Base-by-base conservation (phyloP, 2,329 filamentous ascomycete genomes). In the Colletotrichum lindemuthianum region DNA sequence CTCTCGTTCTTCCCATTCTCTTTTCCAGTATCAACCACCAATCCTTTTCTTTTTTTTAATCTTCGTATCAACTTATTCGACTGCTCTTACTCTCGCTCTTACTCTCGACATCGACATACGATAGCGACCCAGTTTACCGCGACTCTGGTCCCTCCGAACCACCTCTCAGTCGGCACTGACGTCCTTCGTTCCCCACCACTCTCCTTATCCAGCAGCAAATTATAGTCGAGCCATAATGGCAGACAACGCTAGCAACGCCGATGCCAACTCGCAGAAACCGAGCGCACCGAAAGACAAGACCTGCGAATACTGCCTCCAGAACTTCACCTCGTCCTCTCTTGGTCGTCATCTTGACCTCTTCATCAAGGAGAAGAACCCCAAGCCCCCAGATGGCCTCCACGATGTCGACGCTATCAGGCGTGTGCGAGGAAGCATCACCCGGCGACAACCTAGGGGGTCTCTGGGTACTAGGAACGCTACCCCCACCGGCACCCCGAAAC, bases 341-440 rank as follows among this genome's bases (percentile, higher is more conserved):
- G 95, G 95, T 53, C 90, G 95, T 49, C 95, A 98, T 78, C 89
- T 97, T 69, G 95, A 98, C 76, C 87, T 97, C 43, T 97, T 96
- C 77, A 94, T 97, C 72, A 94, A 93, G 74, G 90, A 93, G 64
- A 96, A 93, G 80, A 97, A 97, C 76, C 93, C 95, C 1, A 96
- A 94, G 77, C 85, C 90, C 1, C 81, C 91, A 7, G 95, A 98
- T 78, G 94, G 94, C 53, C 80, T 97, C 49, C 95, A 98, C 78
- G 85, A 97, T 79, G 92, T 97, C 63, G 92, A 95, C 8, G 92
- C 92, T 76, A 98, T 98, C 72, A 86, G 87, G 70, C 92, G 91
- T 77, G 81, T 97, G 72, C 88, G 95, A 57, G 92, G 92, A 48
- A 86, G 88, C 66, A 97, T 98, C 76, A 98, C 95, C 33, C 85